Evolutionary conservation across 495 filamentous ascomycete genomes (phyloP).

Genomic region (Trichoderma reesei): DNA sequence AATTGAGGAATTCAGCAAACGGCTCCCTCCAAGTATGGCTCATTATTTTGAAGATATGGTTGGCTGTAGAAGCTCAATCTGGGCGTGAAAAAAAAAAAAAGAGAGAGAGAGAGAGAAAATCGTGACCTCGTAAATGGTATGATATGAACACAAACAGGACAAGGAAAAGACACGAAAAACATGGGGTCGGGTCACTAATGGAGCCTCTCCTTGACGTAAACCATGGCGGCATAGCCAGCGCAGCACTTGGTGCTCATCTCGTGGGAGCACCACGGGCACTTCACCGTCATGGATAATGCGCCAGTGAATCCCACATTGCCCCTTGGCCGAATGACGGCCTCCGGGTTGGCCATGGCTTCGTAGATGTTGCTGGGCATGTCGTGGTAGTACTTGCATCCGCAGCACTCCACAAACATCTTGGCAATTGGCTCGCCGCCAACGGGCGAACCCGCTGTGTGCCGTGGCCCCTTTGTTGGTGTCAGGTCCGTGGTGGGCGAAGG

Average conservation of each 20-base stretch:
- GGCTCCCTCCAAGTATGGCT: background rate
- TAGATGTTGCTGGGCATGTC: slow-evolving; percentile 69
- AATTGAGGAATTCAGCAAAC: background rate
- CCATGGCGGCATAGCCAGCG: slow-evolving; percentile 60
- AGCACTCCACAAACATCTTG: slow-evolving; percentile 75
- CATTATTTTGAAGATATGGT: background rate
- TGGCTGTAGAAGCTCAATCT: background rate
- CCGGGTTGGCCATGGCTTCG: slow-evolving; percentile 59
- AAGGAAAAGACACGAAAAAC: background rate
- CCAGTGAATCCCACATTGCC: slow-evolving; percentile 32
- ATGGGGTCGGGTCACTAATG: slow-evolving; percentile 28
- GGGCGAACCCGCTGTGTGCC: background rate
- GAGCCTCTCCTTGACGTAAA: slow-evolving; percentile 57
- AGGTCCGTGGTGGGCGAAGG: background rate
- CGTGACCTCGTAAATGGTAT: background rate
- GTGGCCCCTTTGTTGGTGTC: background rate
- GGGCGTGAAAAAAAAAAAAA: background rate
- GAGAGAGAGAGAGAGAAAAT: too few species aligned
- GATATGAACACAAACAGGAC: background rate
- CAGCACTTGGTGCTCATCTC: slow-evolving; percentile 64
- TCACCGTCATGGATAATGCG: slow-evolving; percentile 47
- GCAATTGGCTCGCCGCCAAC: slow-evolving; percentile 40
- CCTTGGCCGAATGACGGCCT: slow-evolving; percentile 30
- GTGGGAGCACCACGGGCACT: slow-evolving; percentile 73
- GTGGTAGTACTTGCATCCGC: slow-evolving; percentile 71